Conservation (phyloP, 2,329 filamentous ascomycete species). For the Tolypocladium nubicola region DNA sequence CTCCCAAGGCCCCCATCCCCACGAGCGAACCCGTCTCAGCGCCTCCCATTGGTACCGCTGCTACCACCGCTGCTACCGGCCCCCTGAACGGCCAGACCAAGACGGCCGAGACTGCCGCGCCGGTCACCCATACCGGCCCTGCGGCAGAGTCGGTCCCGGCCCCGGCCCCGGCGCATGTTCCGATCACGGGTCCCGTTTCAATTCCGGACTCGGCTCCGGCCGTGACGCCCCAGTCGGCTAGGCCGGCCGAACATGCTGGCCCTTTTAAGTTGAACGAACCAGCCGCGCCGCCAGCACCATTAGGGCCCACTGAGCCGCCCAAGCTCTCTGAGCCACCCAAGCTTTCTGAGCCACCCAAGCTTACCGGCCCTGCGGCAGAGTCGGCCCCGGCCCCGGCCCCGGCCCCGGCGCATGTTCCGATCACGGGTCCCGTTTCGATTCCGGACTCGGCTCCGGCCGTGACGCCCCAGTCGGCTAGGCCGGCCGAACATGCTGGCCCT, state of each 20-base stretch:
- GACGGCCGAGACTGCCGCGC: not conserved
- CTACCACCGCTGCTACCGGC: constrained; percentile 1
- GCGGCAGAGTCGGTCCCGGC: constrained; percentile 2
- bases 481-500: not conserved
- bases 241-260: not conserved
- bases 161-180: constrained; percentile 3
- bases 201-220: not conserved
- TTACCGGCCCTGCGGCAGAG: constrained; percentile 3
- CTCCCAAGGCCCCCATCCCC: constrained; percentile 10
- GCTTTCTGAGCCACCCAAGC: no score
- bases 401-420: constrained; percentile 2
- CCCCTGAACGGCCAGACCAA: constrained; percentile 10
- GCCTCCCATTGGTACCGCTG: not conserved
- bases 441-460: constrained; percentile 1
- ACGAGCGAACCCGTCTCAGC: constrained; percentile 6
- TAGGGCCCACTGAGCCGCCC: not conserved
- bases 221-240: not conserved
- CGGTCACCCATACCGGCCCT: constrained; percentile 4
- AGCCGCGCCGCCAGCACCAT: not conserved
- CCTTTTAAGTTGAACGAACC: not conserved
- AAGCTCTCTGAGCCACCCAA: no score
- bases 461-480: not conserved
- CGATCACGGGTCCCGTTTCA: not conserved
- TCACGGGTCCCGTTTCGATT: not conserved
- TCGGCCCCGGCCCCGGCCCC: constrained; percentile 4